Base-by-base conservation (phyloP, 352 stramenopile genomes). In the Globisporangium iwayamae region DNA sequence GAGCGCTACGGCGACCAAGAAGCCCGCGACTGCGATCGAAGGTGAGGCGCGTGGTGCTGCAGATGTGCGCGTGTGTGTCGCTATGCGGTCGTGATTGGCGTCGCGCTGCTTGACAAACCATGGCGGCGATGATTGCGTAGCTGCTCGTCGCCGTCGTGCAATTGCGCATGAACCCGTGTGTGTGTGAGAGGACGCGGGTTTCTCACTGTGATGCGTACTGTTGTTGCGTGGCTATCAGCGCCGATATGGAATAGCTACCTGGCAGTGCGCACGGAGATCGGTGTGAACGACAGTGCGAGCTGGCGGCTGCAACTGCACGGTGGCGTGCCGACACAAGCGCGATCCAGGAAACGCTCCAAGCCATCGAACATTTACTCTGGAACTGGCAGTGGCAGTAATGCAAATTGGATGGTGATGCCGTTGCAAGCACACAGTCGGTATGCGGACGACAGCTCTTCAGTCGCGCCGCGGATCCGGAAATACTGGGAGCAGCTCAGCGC, bases 241-340 rank as follows among this genome's bases (percentile, higher is more conserved):
- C 81, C 75, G 25, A 76, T 89, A n/a, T 91, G 83, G 83, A 88
- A 83, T 61, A 73, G 62, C 43, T 91, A 91, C 61, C 56, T 91
- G 46, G 67, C 71, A 48, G 70, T 81, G 13, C 79, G 83, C 47
- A 73, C 66, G 10, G 71, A 72, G 25, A 38, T 48, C 30, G 58
- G 52, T 51, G 18, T 22, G 8, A 9, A 14, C 1, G 38, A 25
- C n/a, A 62, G 7, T 30, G 30, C 20, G 2, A 47, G 32, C 22
- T 41, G 45, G 45, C 25, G 32, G 0, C 6, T 53, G 6, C 34
- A 63, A 13, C 16, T 6, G 8, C 65, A 52, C 39, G 18, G 3
- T 11, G 52, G 39, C 30, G 13, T 3, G 28, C 28, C 30, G 51
- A 57, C 51, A 30, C 51, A 57, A 28, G 18, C 51, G 9, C 68